phyloP scores from a whole-genome alignment of 176 grass and related monocot genomes.

The Chloris gayana region DNA sequence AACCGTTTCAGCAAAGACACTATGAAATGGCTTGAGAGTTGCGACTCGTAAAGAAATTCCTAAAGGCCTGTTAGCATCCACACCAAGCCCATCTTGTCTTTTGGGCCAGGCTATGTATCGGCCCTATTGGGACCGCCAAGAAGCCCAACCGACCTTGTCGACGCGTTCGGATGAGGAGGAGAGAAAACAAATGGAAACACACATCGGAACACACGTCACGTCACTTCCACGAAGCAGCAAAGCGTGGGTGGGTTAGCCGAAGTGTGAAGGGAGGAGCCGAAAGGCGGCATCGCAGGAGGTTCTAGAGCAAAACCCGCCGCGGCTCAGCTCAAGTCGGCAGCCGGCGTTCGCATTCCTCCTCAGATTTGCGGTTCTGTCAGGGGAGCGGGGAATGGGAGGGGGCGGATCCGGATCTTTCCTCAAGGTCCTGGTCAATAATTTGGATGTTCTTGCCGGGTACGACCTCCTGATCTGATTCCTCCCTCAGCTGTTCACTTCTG shows the following conservation, averaged over 20 bases:
- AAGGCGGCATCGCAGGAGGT: background rate
- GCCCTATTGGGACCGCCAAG: background rate
- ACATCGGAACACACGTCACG: background rate
- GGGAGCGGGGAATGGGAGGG: constrained; percentile 56
- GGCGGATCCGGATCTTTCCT: constrained; percentile 90
- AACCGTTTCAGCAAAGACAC: no score
- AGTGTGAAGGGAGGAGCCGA: constrained; percentile 20
- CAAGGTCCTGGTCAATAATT: constrained; percentile 81
- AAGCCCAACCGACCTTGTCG: background rate
- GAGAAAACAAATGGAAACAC: background rate
- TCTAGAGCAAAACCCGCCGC: constrained; percentile 18
- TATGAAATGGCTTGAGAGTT: no score
- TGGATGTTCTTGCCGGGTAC: constrained; percentile 92
- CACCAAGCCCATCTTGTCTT: background rate
- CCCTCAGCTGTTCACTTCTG: background rate
- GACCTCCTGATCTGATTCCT: constrained; percentile 34
- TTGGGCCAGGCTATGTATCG: background rate
- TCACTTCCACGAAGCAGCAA: background rate
- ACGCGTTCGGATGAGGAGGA: background rate
- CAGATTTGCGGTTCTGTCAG: constrained; percentile 23
- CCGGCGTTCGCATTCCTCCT: background rate
- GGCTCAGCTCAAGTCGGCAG: background rate
- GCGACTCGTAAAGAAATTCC: no score
- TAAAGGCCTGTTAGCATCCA: no score
- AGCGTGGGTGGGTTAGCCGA: background rate